A percentile compares a stretch with the other conserved stretches of the same genome.
These are phyloP conservation scores for Phytophthora pseudosyringae DNA, from an alignment of 352 stramenopile genomes.

Conservation along the genomic window DNA sequence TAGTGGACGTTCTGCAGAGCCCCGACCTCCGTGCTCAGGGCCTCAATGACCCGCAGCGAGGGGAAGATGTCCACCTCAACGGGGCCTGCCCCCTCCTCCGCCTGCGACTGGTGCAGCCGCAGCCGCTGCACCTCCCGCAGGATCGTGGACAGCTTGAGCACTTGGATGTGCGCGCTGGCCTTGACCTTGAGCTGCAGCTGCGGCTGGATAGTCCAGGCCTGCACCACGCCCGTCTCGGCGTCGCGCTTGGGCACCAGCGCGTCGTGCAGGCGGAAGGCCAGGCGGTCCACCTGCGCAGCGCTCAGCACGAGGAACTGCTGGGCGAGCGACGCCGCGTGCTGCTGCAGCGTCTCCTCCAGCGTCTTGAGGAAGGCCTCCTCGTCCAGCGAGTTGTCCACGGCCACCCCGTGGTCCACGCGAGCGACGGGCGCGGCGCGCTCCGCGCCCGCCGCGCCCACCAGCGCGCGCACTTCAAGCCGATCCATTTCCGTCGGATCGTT, in stretches of 20 bases:
- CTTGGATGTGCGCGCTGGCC: constrained; percentile 78
- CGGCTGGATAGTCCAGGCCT: constrained; percentile 83
- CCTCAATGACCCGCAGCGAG: constrained; percentile 70
- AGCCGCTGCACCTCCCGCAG: constrained; percentile 74
- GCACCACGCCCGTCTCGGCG: constrained; percentile 60
- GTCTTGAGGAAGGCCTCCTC: constrained; percentile 70
- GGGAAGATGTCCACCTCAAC: constrained; percentile 87
- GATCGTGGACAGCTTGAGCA: constrained; percentile 90
- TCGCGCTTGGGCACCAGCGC: constrained; percentile 78
- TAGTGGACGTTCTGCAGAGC: constrained; percentile 65
- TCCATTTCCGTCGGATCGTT: constrained; percentile 36
- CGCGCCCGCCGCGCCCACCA: constrained; percentile 34
- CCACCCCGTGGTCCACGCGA: constrained; percentile 34
- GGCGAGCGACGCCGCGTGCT: constrained; percentile 52
- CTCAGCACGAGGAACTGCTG: constrained; percentile 73
- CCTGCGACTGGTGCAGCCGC: constrained; percentile 62
- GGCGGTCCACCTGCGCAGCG: constrained; percentile 67
- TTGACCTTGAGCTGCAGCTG: constrained; percentile 68
- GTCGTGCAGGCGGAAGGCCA: constrained; percentile 74
- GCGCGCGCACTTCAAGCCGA: constrained; percentile 64
- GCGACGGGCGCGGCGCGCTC: not conserved
- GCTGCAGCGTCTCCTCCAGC: constrained; percentile 76
- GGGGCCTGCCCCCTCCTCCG: constrained; percentile 2
- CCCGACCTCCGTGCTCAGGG: constrained; percentile 51
- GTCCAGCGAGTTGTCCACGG: constrained; percentile 52